A percentile compares a stretch with the other conserved stretches of the same genome.
Conservation (phyloP, 1,284 basidiomycete species). For the Violaceomyces palustris region DNA sequence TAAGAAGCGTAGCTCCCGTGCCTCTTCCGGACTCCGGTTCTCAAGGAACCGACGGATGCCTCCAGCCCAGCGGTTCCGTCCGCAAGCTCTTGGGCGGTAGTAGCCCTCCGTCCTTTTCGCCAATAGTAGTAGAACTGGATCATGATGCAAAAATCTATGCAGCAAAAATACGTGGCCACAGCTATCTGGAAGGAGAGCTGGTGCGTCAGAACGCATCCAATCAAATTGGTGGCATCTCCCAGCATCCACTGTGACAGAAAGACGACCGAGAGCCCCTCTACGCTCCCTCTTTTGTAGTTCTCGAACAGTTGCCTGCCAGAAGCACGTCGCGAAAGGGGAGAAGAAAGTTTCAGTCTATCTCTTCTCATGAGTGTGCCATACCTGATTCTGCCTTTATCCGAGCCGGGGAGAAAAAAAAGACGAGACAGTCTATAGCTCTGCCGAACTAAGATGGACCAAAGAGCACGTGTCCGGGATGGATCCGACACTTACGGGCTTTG, state of each 20-base stretch:
- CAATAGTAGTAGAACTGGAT: conserved; percentile 36
- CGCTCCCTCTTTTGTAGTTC: conserved; percentile 40
- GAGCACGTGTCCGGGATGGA: no score
- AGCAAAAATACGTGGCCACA: conserved; percentile 45
- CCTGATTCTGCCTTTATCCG: no score
- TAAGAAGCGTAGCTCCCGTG: no score
- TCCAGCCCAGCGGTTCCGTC: no score
- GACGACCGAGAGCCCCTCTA: conserved; percentile 44
- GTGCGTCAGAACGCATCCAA: conserved; percentile 44
- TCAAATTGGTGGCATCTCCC: conserved; percentile 49
- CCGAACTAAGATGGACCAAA: no score
- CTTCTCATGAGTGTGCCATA: neutral
- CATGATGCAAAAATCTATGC: conserved; percentile 36
- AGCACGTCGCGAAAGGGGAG: no score
- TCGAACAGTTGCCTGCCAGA: conserved; percentile 40
- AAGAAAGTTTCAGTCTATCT: neutral
- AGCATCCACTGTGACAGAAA: conserved; percentile 51
- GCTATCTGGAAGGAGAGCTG: conserved; percentile 49
- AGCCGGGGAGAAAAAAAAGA: neutral
- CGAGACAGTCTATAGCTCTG: no score
- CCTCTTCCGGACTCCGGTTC: no score
- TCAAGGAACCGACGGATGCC: no score
- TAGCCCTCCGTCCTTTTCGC: conserved; percentile 10
- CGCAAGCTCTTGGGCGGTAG: no score
- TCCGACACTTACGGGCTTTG: conserved; percentile 42